Evolutionary conservation across 192 early-diverging fungal genomes (phyloP).

Genomic region (Oehlia diaphana): DNA sequence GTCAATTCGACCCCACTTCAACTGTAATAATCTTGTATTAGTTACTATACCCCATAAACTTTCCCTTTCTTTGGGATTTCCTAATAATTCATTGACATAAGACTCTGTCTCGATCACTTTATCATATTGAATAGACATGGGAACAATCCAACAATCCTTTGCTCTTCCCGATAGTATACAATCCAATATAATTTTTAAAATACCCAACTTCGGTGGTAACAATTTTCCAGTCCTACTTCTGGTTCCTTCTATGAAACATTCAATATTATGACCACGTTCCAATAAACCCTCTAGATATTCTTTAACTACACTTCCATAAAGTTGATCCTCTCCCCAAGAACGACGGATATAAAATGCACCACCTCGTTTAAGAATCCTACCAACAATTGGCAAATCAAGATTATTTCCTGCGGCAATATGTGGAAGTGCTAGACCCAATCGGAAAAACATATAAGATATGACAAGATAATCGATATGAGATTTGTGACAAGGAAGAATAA

Average conservation of each 20-base stretch:
- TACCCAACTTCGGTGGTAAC: slow-evolving; percentile 76
- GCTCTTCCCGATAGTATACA: slow-evolving; percentile 60
- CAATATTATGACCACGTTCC: slow-evolving; percentile 74
- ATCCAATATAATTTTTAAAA: slow-evolving; percentile 83
- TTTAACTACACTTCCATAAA: slow-evolving; percentile 72
- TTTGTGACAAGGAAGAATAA: slow-evolving; percentile 83
- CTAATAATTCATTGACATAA: slow-evolving; percentile 77
- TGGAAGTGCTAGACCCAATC: slow-evolving; percentile 73
- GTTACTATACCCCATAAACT: slow-evolving; percentile 67
- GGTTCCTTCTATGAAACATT: slow-evolving; percentile 84
- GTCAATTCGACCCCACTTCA: slow-evolving; percentile 84
- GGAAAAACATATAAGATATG: slow-evolving; percentile 77
- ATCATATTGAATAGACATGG: slow-evolving; percentile 83
- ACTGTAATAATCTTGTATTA: slow-evolving; percentile 53
- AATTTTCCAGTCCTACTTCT: slow-evolving; percentile 79
- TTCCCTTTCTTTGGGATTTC: slow-evolving; percentile 80
- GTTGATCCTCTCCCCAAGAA: slow-evolving; percentile 71
- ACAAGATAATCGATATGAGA: slow-evolving; percentile 87
- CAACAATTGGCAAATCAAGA: slow-evolving; percentile 76
- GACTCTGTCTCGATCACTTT: slow-evolving; percentile 81
- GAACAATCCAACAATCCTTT: slow-evolving; percentile 72
- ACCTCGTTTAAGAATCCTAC: slow-evolving; percentile 58
- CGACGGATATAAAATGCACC: slow-evolving; percentile 84
- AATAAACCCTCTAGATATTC: slow-evolving; percentile 76
- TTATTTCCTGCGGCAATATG: slow-evolving; percentile 88